Percentiles rank a stretch among this genome's conserved stretches.
These are phyloP conservation scores for Carex parvula DNA, from an alignment of 176 grass and related monocot genomes.

Conservation along the genomic window DNA sequence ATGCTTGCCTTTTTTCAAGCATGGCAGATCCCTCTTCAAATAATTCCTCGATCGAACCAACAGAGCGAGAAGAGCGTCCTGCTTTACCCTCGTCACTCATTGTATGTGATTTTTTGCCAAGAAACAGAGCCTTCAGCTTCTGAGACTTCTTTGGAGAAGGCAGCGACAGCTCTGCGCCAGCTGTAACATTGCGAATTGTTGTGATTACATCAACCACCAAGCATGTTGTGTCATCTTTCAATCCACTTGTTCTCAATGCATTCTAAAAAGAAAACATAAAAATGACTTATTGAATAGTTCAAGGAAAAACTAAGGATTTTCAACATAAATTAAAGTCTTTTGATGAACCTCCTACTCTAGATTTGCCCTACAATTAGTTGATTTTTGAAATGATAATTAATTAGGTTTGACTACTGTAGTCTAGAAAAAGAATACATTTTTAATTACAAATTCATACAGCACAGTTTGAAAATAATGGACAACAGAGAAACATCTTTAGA, in stretches of 20 bases:
- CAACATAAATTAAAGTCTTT: not conserved
- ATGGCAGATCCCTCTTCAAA: conserved; percentile 95
- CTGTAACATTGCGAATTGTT: conserved; percentile 45
- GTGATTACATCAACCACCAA: conserved; percentile 91
- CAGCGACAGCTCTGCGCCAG: conserved; percentile 32
- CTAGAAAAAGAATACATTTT: not conserved
- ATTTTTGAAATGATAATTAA: not conserved
- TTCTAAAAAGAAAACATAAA: conserved; percentile 46
- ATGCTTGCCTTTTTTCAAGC: conserved; percentile 80
- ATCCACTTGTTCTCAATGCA: conserved; percentile 82
- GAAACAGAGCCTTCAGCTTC: conserved; percentile 66
- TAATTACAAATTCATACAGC: not conserved
- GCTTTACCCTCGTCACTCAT: conserved; percentile 45
- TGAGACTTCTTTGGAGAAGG: conserved; percentile 68
- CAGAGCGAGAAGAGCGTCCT: conserved; percentile 45
- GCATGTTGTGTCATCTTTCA: conserved; percentile 98
- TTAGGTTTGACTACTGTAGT: not conserved
- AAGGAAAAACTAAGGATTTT: not conserved
- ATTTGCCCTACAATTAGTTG: not conserved
- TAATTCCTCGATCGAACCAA: conserved; percentile 75
- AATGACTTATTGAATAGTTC: not conserved
- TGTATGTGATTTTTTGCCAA: conserved; percentile 53
- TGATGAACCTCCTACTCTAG: not conserved
- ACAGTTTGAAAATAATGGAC: not conserved
- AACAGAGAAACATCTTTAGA: not conserved